A percentile compares a stretch with the other conserved stretches of the same genome.
Conservation (phyloP, 1,139 yeast genomes). For the Nakaseomyces glabratus region DNA sequence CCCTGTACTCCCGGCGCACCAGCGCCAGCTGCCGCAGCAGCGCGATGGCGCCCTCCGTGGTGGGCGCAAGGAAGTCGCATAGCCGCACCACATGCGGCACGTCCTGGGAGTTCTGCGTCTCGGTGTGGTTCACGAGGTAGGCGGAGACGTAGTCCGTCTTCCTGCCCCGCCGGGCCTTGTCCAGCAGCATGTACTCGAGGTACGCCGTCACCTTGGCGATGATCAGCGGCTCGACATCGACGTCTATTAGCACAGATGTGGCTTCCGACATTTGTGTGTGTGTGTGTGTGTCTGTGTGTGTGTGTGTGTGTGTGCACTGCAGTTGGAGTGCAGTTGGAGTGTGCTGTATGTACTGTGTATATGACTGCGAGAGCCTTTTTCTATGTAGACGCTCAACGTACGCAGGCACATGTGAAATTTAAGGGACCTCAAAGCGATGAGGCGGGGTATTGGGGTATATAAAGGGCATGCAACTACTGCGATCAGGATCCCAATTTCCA, state of each 20-base stretch:
- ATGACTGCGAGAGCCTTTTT: no score
- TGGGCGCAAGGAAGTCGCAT: constrained; percentile 22
- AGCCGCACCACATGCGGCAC: constrained; percentile 25
- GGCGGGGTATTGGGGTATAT: no score
- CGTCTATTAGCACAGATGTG: constrained; percentile 5
- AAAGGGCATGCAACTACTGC: no score
- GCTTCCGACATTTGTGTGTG: constrained; percentile 5
- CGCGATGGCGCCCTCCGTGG: constrained; percentile 10
- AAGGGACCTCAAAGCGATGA: no score
- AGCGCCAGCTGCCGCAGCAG: constrained; percentile 9
- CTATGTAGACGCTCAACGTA: no score
- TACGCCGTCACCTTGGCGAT: constrained; percentile 18
- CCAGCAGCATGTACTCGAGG: constrained; percentile 22
- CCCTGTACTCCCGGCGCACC: constrained; percentile 2
- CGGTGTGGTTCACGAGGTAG: constrained; percentile 24
- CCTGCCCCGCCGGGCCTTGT: constrained; percentile 22
- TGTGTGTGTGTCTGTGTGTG: not conserved
- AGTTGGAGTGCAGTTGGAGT: no score
- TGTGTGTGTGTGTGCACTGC: no score
- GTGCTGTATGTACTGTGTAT: no score
- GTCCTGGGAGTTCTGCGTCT: constrained; percentile 18
- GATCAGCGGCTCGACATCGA: not conserved
- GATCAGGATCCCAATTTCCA: no score
- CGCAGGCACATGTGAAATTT: no score
- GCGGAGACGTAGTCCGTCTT: constrained; percentile 29